Percentiles rank a stretch among this genome's conserved stretches.
Conservation (phyloP, 2,329 filamentous ascomycete genomes). For the Juglanconis juglandina region DNA sequence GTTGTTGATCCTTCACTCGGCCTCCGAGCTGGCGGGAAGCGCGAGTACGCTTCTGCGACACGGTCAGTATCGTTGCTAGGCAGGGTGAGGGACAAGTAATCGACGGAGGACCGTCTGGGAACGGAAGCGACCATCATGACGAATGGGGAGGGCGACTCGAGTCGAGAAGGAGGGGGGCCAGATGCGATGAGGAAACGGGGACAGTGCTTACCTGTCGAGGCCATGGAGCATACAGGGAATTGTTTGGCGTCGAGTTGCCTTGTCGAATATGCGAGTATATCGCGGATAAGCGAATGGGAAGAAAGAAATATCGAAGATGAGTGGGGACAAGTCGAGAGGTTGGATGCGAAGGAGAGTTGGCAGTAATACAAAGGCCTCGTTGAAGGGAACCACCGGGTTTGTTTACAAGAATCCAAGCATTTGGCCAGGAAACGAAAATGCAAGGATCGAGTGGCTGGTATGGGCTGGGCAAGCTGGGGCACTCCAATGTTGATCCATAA, state of each 20-base stretch:
- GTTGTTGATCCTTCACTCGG: slow-evolving; percentile 35
- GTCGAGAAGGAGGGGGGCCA: neutral
- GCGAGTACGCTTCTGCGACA: slow-evolving; percentile 16
- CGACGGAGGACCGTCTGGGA: neutral
- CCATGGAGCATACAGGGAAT: slow-evolving; percentile 12
- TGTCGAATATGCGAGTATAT: neutral
- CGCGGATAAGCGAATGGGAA: slow-evolving; percentile 2
- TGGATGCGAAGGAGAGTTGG: neutral
- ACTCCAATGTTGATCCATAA: slow-evolving; percentile 2
- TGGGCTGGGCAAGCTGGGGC: neutral
- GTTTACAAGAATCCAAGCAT: neutral
- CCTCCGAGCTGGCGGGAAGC: slow-evolving; percentile 14
- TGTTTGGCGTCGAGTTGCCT: neutral
- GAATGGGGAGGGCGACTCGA: neutral
- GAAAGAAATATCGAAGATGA: slow-evolving; percentile 10
- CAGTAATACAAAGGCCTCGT: slow-evolving; percentile 9
- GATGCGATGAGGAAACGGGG: neutral
- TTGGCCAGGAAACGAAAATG: slow-evolving; percentile 10
- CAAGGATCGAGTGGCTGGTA: slow-evolving; percentile 10
- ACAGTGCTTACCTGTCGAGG: slow-evolving; percentile 15
- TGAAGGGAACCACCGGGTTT: slow-evolving; percentile 1
- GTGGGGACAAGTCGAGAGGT: slow-evolving; percentile 14
- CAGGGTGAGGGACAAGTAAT: neutral
- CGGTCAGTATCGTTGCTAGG: neutral
- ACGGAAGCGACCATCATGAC: neutral